Percentiles rank a stretch among this genome's conserved stretches.
phyloP scores from a whole-genome alignment of 352 stramenopile genomes.

The Pythium inflatum region DNA sequence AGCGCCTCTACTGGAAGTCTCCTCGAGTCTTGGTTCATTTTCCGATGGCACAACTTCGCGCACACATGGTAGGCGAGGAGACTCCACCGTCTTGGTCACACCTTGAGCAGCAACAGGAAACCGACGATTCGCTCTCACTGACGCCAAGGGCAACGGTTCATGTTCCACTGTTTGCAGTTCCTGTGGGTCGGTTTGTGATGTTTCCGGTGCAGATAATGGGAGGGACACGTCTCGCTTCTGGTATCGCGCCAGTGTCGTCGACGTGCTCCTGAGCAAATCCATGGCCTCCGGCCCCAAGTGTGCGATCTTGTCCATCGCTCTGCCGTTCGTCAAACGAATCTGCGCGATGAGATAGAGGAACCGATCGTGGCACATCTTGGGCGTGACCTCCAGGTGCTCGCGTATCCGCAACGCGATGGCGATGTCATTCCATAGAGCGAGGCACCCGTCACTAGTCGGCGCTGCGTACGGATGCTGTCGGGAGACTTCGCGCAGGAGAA shows the following conservation, averaged over 20 bases:
- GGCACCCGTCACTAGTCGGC: background rate
- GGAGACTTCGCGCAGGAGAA: background rate
- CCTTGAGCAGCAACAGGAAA: too few species aligned
- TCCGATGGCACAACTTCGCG: too few species aligned
- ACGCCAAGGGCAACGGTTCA: too few species aligned
- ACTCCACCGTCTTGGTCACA: too few species aligned
- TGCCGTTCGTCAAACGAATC: background rate
- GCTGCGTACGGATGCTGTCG: background rate
- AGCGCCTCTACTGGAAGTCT: too few species aligned
- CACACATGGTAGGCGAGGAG: too few species aligned
- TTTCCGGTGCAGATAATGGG: too few species aligned
- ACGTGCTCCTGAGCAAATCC: background rate
- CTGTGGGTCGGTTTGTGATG: too few species aligned
- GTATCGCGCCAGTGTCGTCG: background rate
- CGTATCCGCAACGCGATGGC: background rate
- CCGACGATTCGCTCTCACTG: too few species aligned
- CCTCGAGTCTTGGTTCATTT: too few species aligned
- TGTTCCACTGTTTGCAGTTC: too few species aligned
- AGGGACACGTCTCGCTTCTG: background rate
- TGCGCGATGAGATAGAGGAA: background rate
- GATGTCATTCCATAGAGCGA: background rate
- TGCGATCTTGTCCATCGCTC: background rate
- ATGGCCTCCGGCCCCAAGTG: background rate
- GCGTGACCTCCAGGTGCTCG: background rate
- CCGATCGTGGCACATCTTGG: constrained; percentile 7